These are phyloP conservation scores for Elsinoe fawcettii DNA, from an alignment of 2,329 filamentous ascomycete species.

Conservation along the genomic window DNA sequence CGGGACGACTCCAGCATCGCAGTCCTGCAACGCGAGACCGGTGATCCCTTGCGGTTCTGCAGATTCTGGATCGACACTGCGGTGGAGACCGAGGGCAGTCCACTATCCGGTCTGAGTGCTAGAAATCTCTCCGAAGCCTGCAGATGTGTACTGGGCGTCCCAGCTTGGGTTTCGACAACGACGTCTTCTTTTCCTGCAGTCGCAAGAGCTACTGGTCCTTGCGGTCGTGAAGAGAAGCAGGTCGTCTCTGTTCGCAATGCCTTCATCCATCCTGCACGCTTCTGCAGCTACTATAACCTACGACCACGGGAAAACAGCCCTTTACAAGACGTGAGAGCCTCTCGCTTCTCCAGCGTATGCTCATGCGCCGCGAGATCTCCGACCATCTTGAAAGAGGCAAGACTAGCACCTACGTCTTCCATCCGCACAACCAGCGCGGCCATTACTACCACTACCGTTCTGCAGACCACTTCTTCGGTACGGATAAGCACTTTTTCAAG, in stretches of 20 bases:
- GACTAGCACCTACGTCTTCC: neutral
- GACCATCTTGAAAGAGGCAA: neutral
- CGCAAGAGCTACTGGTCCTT: neutral
- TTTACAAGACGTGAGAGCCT: neutral
- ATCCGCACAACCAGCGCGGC: neutral
- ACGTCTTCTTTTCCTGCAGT: neutral
- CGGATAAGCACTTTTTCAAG: neutral
- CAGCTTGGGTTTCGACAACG: neutral
- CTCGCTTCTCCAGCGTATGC: neutral
- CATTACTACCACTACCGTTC: neutral
- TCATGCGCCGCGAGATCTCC: neutral
- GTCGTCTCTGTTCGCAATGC: neutral
- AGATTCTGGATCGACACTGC: constrained; percentile 4
- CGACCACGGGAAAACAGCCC: neutral
- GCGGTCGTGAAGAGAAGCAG: neutral
- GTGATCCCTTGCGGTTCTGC: neutral
- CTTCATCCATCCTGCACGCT: neutral
- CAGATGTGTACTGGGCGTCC: neutral
- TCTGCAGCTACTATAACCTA: constrained; percentile 2
- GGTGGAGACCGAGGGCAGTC: neutral
- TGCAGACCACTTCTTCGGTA: neutral
- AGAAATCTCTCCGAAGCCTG: neutral
- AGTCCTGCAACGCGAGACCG: neutral
- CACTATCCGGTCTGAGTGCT: neutral
- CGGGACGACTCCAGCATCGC: neutral